Evolutionary conservation across 306 rosid species (phyloP), one percentile per base, ranked within the genome.

Genomic region (Malus sieversii): DNA sequence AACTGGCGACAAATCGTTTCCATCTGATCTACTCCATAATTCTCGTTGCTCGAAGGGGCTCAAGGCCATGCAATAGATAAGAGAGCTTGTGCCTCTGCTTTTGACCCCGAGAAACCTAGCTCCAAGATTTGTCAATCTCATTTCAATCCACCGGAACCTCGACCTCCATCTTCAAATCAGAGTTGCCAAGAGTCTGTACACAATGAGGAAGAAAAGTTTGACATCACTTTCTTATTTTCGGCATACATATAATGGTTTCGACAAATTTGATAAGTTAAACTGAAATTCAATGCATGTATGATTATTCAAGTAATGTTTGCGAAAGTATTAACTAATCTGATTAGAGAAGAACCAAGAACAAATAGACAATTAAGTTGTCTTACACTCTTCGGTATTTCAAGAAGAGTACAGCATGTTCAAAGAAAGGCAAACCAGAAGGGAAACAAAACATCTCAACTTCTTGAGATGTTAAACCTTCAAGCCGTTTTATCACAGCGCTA

Each of bases 91-190:
- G 10, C 55, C 44, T 35, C 62, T 19, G 3, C 55, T 78, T 40
- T 68, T 19, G 22, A 11, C 68, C 63, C 82, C 33, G 60, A 76
- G 63, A 45, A 46, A 20, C 73, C 66, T 68, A 30, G 10, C 80
- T 67, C n/a, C 44, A 29, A 68, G 20, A 63, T 68, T 22, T 27
- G 67, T 45, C 45, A 20, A 61, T 67, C 33, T 80, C 71, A 58
- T 38, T 77, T 85, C 58, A 89, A 77, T 89, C 92, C 78, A 89
- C 88, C 1, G 84, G 91, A 79, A 89, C 85, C 79, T 89, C 97
- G 29, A 84, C 95, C 75, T 88, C 95, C 97, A 88, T 89, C 90
- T 87, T 89, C 82, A 89, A 45, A 72, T 77, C 84, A 52, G 85
- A 71, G 79, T 83, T 84, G 73, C 92, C 82, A 76, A 89, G 90